Percentiles rank a stretch among this genome's conserved stretches.
phyloP scores from a whole-genome alignment of 345 rosid genomes.

The Turritis glabra region DNA sequence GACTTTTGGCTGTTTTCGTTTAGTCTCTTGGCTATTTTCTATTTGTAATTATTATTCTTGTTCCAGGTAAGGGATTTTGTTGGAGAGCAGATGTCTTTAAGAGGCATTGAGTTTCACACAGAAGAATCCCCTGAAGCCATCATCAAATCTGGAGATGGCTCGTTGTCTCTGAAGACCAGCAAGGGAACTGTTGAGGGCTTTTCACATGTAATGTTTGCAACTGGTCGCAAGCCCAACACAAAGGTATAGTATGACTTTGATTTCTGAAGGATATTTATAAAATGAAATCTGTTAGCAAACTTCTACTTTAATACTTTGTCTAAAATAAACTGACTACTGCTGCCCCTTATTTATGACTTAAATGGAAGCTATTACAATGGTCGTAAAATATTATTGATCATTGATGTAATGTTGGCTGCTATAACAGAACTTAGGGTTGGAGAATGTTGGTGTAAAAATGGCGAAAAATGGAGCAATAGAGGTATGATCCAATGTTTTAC shows the following conservation, averaged over 20 bases:
- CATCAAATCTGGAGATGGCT: conserved; percentile 74
- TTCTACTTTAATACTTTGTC: not conserved
- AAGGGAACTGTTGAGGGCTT: conserved; percentile 85
- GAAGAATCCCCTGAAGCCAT: conserved; percentile 91
- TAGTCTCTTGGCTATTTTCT: not conserved
- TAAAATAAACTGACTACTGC: not conserved
- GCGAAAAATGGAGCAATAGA: conserved; percentile 83
- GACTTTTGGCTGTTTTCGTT: conserved; percentile 1
- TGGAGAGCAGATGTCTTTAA: conserved; percentile 79
- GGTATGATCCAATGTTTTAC: conserved; percentile 47
- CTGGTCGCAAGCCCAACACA: conserved; percentile 90
- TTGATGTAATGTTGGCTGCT: conserved; percentile 30
- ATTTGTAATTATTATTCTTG: not conserved
- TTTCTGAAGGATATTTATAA: not conserved
- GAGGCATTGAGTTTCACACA: conserved; percentile 88
- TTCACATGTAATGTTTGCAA: conserved; percentile 97
- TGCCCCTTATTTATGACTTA: not conserved
- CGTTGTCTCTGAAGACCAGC: conserved; percentile 76
- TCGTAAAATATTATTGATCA: conserved; percentile 14
- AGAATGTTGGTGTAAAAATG: conserved; percentile 71
- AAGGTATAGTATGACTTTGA: conserved; percentile 52
- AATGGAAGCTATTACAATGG: not conserved
- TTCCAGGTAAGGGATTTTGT: conserved; percentile 86
- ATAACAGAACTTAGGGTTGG: conserved; percentile 89
- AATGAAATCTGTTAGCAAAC: not conserved